phyloP scores from a whole-genome alignment of 768 basidiomycete genomes.

The Trametes cubensis region DNA sequence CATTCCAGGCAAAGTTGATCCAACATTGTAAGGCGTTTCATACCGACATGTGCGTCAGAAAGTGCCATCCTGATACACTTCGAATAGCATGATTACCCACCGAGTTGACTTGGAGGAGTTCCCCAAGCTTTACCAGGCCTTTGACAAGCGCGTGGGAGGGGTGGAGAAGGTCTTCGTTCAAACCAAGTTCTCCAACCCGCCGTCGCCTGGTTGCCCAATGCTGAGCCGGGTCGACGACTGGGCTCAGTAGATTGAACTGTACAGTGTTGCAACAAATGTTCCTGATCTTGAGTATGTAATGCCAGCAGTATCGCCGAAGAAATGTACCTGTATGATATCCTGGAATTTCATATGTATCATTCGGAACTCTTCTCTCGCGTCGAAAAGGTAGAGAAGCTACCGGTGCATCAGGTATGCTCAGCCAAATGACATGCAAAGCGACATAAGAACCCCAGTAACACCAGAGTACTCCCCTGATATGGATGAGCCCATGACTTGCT shows the following conservation, averaged over 20 bases:
- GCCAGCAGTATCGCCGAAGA: not conserved
- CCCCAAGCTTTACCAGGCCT: constrained; percentile 62
- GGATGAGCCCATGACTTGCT: too few species aligned
- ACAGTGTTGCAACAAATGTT: not conserved
- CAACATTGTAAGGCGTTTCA: constrained; percentile 50
- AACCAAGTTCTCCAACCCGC: constrained; percentile 54
- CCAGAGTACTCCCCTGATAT: too few species aligned
- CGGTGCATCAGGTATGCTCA: too few species aligned
- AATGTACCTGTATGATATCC: constrained; percentile 7
- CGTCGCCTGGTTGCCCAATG: constrained; percentile 52
- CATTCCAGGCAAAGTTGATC: constrained; percentile 65
- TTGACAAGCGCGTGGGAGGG: constrained; percentile 58
- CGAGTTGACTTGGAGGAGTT: constrained; percentile 69
- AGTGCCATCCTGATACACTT: not conserved
- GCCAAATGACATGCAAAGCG: too few species aligned
- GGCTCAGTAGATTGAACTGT: constrained; percentile 17
- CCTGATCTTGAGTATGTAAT: not conserved
- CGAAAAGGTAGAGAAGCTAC: too few species aligned
- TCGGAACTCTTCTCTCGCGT: too few species aligned
- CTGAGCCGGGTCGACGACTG: constrained; percentile 59
- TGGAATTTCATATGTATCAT: too few species aligned
- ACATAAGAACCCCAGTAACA: too few species aligned
- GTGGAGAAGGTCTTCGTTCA: constrained; percentile 77
- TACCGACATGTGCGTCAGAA: not conserved
- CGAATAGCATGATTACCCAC: constrained; percentile 51